Base-by-base conservation (phyloP, 176 grass and related monocot genomes). In the Avena sativa region DNA sequence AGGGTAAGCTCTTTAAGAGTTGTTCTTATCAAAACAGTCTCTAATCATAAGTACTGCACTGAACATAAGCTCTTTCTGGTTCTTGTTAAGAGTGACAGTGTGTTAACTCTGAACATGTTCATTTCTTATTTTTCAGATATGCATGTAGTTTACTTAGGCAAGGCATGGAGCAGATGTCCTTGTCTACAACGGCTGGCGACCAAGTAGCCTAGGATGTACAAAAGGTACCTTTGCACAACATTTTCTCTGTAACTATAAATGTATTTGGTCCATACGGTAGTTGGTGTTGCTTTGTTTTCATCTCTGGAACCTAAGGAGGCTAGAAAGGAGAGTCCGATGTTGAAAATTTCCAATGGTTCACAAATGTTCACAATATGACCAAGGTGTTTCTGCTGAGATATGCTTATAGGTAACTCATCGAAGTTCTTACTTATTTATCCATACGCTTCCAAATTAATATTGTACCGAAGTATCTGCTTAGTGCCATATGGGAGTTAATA, bases 101-200 rank as follows among this genome's bases (percentile, higher is more conserved):
- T 73, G 10, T 66, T 85, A 55, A 19, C 21, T 38, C 60, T 85
- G 13, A 85, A 60, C 61, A 63, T 58, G 78, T 50, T 38, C 62
- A 76, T 84, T 89, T 93, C 78, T 91, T 84, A 16, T 79, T 93
- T 38, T 91, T 64, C 83, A 99, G 97, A 85, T 99, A 91, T 76
- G 92, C 97, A 64, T 99, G 97, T 73, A 99, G 94, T 90, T 94
- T 99, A 88, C 87, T 99, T 81, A 94, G 97, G 89, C 92, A 93
- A 93, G 94, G 97, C 65, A 99, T 96, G 97, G 96, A 89, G 79
- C 87, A 74, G 71, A 99, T 99, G 52, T 86, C 65, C 79, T 85
- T 99, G 83, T 92, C 94, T 8, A 87, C 89, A 87, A 78, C 83
- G 26, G 86, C 86, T 43, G 83, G 61, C 55, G 97, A 99, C 43